Evolutionary conservation across 495 filamentous ascomycete species (phyloP), one percentile per base, ranked within the genome.

Genomic region (Podospora anserina): DNA sequence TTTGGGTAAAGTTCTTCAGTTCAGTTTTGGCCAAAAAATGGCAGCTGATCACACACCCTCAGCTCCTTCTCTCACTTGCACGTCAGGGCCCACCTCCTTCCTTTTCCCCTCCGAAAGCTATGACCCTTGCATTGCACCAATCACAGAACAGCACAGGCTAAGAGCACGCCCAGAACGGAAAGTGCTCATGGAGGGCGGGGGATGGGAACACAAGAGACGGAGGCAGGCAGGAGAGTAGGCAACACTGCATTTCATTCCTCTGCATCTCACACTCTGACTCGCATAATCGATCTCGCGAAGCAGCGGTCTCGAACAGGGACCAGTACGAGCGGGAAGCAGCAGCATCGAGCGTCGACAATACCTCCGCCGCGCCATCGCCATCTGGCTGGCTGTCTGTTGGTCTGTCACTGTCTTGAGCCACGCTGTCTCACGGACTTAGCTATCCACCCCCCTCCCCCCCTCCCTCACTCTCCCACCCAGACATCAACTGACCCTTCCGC

Each of bases 211-310:
- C 61, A 19, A 19, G 61, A 32, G 18, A 32, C 61, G 11, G 30
- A 32, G 49, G 26, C 11, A 19, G 30, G 30, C 61, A 63, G 26
- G 44, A 61, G 61, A 56, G 59, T 4, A 60, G 66, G 32, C 66
- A 59, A 23, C 69, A 64, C 69, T 63, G 70, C 39, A 49, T 49
- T 49, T 49, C 39, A 49, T 49, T 49, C 15, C 39, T 49, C 39
- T 49, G 39, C 67, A 71, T 68, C 65, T 68, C 39, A 34, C 59
- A 27, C 53, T 63, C 65, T 71, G 55, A 66, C 70, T 66, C 66
- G 69, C 69, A 71, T 69, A 67, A 72, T 70, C 68, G 68, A 72
- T 71, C 66, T 66, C n/a, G 59, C 66, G 61, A 61, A 26, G 13
- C 55, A 23, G 55, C n/a, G 5, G 23, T 32, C 19, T 57, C 64